A percentile compares a stretch with the other conserved stretches of the same genome.
Evolutionary conservation across 495 filamentous ascomycete genomes (phyloP).

Genomic region (Chaetomium fimeti): DNA sequence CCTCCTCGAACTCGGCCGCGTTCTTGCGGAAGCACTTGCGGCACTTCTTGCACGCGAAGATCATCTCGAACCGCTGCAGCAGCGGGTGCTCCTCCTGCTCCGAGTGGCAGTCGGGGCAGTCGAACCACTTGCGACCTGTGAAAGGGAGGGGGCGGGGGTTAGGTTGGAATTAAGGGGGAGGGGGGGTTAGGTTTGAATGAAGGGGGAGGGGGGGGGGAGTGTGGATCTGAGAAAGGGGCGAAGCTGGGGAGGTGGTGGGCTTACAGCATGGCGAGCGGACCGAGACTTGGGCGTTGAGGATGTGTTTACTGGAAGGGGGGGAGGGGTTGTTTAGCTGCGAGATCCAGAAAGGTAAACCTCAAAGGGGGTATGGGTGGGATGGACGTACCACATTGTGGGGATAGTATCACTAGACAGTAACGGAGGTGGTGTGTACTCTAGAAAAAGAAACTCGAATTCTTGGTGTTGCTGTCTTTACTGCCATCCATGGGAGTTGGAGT

Average conservation of each 20-base stretch:
- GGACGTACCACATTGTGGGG: conserved; percentile 32
- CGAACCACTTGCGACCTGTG: conserved; percentile 92
- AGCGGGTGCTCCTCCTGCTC: conserved; percentile 77
- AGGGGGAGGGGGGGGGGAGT: conserved; percentile 37
- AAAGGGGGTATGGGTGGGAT: background rate
- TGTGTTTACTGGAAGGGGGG: conserved; percentile 67
- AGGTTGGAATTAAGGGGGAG: background rate
- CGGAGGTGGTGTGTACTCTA: background rate
- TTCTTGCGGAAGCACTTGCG: conserved; percentile 97
- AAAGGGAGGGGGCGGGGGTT: background rate
- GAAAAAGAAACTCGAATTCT: background rate
- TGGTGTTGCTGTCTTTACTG: background rate
- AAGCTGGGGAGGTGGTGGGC: conserved; percentile 1
- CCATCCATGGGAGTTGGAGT: background rate
- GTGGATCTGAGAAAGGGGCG: background rate
- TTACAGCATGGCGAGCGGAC: conserved; percentile 94
- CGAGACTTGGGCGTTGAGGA: conserved; percentile 95
- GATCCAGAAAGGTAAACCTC: background rate
- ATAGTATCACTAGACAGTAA: background rate
- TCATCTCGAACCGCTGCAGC: conserved; percentile 79
- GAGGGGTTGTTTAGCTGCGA: conserved; percentile 10
- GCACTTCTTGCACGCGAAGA: conserved; percentile 97
- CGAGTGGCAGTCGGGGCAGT: conserved; percentile 92
- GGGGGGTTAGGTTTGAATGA: conserved; percentile 64
- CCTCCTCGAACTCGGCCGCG: conserved; percentile 85